Base-by-base conservation (phyloP, 1,284 basidiomycete genomes). In the Tetrapyrgos nigripes region DNA sequence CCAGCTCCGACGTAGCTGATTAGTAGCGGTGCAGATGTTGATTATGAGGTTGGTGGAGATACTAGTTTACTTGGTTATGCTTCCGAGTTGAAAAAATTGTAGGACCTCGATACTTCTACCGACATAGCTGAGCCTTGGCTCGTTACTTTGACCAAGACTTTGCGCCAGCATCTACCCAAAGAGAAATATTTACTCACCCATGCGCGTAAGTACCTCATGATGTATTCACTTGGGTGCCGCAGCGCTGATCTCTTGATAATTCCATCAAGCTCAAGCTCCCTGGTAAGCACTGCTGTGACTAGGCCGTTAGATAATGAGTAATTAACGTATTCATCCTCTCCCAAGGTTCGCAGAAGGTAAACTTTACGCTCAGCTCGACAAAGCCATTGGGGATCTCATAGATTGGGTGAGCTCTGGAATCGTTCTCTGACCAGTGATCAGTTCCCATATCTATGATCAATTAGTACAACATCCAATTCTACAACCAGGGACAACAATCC, bases 401-500 rank as follows among this genome's bases (percentile, higher is more conserved):
- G 84, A 86, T 63, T 86, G 82, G 33, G 48, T 50, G 23, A 29
- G 48, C 31, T 29, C 14, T n/a, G n/a, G n/a, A n/a, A n/a, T n/a
- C n/a, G n/a, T 9, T 40, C 6, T 40, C 17, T 17, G 4, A 8
- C n/a, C n/a, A n/a, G n/a, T n/a, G n/a, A n/a, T n/a, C n/a, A n/a
- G n/a, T n/a, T n/a, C n/a, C n/a, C n/a, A n/a, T n/a, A n/a, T n/a
- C n/a, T n/a, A n/a, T n/a, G n/a, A n/a, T 50, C 33, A 10, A 31
- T 44, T 27, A 57, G 26, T 57, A 40, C 57, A 52, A 50, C 61
- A 53, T 59, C 17, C 67, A 87, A 79, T 88, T 88, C 72, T 88
- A 88, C 69, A 88, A 89, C 67, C 86, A 87, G 80, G 84, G 84
- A 27, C 69, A 74, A 11, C 71, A 68, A 45, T 83, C 85, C 68